Evolutionary conservation across 768 basidiomycete species (phyloP).

Genomic region (Favolaschia claudopus): DNA sequence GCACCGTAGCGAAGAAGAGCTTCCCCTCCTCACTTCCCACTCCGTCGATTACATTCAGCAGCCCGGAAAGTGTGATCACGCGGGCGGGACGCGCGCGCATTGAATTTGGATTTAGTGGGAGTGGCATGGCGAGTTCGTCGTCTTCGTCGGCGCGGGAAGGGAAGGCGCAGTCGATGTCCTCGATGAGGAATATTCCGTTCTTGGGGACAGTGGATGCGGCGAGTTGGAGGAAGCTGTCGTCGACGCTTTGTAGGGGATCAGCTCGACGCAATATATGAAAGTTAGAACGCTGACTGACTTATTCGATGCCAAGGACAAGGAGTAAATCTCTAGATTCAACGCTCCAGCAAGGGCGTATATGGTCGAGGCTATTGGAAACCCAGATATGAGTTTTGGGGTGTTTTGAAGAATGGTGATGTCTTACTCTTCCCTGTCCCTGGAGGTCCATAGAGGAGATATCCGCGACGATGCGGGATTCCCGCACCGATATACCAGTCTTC

Average conservation of each 20-base stretch:
- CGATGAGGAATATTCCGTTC: slow-evolving; percentile 42
- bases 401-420: slow-evolving; percentile 18
- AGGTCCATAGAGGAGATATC: slow-evolving; percentile 64
- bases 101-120: too few species aligned
- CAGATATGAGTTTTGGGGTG: slow-evolving; percentile 45
- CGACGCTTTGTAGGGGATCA: slow-evolving; percentile 26
- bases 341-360: slow-evolving; percentile 68
- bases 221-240: slow-evolving; percentile 38
- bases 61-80: slow-evolving; percentile 22
- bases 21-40: slow-evolving; percentile 37
- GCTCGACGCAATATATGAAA: not conserved
- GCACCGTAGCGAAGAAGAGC: slow-evolving; percentile 12
- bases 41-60: slow-evolving; percentile 41
- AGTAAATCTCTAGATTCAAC: slow-evolving; percentile 86
- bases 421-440: slow-evolving; percentile 72
- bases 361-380: slow-evolving; percentile 52
- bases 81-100: too few species aligned
- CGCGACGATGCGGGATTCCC: slow-evolving; percentile 65
- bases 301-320: slow-evolving; percentile 56
- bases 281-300: slow-evolving; percentile 42
- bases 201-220: slow-evolving; percentile 37
- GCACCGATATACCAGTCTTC: slow-evolving; percentile 66
- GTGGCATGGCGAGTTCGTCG: too few species aligned
- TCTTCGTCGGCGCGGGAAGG: slow-evolving; percentile 54
- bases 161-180: slow-evolving; percentile 49